Evolutionary conservation across 1,284 basidiomycete species (phyloP).

Genomic region (Heterobasidion annosum): DNA sequence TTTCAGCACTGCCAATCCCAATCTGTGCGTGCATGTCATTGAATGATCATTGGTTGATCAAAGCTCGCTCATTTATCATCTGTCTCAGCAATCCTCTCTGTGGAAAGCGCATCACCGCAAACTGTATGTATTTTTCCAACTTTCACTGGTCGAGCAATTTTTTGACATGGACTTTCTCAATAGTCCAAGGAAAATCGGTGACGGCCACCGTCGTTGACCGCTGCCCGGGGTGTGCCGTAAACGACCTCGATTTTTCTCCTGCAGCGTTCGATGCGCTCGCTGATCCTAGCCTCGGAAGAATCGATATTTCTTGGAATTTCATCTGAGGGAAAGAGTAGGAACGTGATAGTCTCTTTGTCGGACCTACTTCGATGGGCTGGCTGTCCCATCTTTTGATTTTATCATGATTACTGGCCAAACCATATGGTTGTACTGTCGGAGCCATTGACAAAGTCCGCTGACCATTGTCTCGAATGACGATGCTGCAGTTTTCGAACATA

Average conservation of each 20-base stretch:
- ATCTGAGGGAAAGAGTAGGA: background rate
- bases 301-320: conserved; percentile 38
- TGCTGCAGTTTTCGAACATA: too few relatives aligned
- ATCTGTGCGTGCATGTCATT: background rate
- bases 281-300: conserved; percentile 31
- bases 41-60: background rate
- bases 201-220: conserved; percentile 40
- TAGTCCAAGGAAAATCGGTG: conserved; percentile 25
- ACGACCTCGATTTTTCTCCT: conserved; percentile 51
- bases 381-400: too few relatives aligned
- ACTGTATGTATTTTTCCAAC: conserved; percentile 11
- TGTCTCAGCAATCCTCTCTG: conserved; percentile 21
- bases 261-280: conserved; percentile 37
- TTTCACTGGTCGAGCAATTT: background rate
- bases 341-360: too few relatives aligned
- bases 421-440: too few relatives aligned
- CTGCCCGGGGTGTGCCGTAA: conserved; percentile 41
- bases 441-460: too few relatives aligned
- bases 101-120: conserved; percentile 15
- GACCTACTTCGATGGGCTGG: too few relatives aligned
- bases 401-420: too few relatives aligned
- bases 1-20: background rate
- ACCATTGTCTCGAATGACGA: too few relatives aligned
- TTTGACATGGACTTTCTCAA: conserved; percentile 12
- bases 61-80: background rate